Evolutionary conservation across 768 basidiomycete species (phyloP).

Genomic region (Lepiota brunneoincarnata): DNA sequence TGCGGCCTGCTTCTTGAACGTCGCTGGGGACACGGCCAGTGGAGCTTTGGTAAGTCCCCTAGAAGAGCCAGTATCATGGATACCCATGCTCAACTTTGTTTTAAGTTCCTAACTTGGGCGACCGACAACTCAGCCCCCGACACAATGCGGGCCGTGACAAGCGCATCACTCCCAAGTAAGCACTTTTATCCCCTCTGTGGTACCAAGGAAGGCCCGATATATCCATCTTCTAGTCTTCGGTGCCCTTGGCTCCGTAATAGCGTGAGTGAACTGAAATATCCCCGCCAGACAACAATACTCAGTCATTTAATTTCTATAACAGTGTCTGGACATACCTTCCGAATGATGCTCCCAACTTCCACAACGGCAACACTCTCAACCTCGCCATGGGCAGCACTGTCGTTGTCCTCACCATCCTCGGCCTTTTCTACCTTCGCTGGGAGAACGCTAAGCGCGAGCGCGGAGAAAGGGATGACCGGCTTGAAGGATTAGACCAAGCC

Average conservation of each 20-base stretch:
- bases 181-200: constrained; percentile 28
- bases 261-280: constrained; percentile 26
- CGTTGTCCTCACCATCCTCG: constrained; percentile 23
- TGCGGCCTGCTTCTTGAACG: constrained; percentile 44
- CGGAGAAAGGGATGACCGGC: constrained; percentile 40
- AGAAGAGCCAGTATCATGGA: neutral
- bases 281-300: constrained; percentile 18
- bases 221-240: constrained; percentile 24
- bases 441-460: constrained; percentile 43
- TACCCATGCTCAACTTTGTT: neutral
- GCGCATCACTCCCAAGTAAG: constrained; percentile 40
- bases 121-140: constrained; percentile 51
- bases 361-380: constrained; percentile 27
- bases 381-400: constrained; percentile 2
- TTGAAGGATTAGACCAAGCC: constrained; percentile 25
- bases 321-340: constrained; percentile 50
- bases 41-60: constrained; percentile 30
- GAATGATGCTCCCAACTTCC: constrained; percentile 39
- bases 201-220: constrained; percentile 35
- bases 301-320: neutral
- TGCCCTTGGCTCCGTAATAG: constrained; percentile 43
- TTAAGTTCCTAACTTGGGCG: constrained; percentile 43
- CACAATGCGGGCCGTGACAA: constrained; percentile 43
- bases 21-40: constrained; percentile 35
- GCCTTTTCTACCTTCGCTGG: constrained; percentile 33